Evolutionary conservation across 768 basidiomycete genomes (phyloP), one percentile per base, ranked within the genome.

Genomic region (Cystofilobasidium bisporidii): DNA sequence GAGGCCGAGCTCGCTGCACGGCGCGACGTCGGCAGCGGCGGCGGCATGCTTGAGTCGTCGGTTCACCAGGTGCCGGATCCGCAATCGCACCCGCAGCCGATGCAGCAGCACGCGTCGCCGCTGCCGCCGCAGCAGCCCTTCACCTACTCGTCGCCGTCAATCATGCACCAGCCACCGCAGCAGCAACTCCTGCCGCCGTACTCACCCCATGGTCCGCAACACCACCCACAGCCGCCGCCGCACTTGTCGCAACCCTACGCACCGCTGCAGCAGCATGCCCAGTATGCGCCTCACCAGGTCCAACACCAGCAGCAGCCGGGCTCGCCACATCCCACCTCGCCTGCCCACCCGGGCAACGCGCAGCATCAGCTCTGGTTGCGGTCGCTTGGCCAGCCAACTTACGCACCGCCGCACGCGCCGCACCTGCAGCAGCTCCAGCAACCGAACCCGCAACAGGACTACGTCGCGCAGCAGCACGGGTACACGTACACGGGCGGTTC

Each of bases 351-450:
- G n/a, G n/a, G n/a, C n/a, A n/a, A n/a, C n/a, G n/a, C n/a, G n/a
- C n/a, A n/a, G n/a, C n/a, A n/a, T n/a, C n/a, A n/a, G n/a, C n/a
- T n/a, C n/a, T n/a, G n/a, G n/a, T n/a, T n/a, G n/a, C n/a, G n/a
- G n/a, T n/a, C n/a, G n/a, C n/a, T n/a, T n/a, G n/a, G n/a, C n/a
- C n/a, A n/a, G n/a, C n/a, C n/a, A n/a, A n/a, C n/a, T n/a, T n/a
- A n/a, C n/a, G n/a, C n/a, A n/a, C n/a, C n/a, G n/a, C n/a, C n/a
- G n/a, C n/a, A n/a, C n/a, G n/a, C n/a, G n/a, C n/a, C n/a, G n/a
- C n/a, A n/a, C n/a, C n/a, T n/a, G n/a, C 66, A 71, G 48, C 69
- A 71, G 38, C 60, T 69, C 20, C 71, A 72, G 50, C 69, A 71
- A 36, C 71, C n/a, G n/a, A n/a, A n/a, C n/a, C n/a, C n/a, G n/a